phyloP scores from a whole-genome alignment of 192 early-diverging fungal genomes.

The Spinellus fusiger region DNA sequence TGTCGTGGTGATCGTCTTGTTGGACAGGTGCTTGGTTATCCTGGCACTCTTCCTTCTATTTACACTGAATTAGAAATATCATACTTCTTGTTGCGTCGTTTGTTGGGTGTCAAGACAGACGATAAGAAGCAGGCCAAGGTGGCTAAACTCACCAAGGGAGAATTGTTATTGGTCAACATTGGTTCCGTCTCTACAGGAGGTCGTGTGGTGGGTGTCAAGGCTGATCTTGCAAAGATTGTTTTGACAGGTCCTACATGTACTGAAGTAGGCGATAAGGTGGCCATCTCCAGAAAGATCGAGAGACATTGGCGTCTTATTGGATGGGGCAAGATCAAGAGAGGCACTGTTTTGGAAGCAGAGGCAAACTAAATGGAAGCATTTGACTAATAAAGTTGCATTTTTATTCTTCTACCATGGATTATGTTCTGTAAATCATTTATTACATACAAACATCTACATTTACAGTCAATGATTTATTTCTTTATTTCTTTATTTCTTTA shows the following conservation, averaged over 20 bases:
- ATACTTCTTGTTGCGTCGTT: constrained; percentile 92
- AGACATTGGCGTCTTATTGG: constrained; percentile 99
- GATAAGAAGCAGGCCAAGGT: constrained; percentile 98
- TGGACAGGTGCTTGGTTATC: constrained; percentile 89
- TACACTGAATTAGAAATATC: constrained; percentile 95
- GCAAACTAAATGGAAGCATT: constrained; percentile 20
- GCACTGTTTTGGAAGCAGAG: constrained; percentile 65
- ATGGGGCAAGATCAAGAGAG: constrained; percentile 95
- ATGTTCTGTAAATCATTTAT: neutral
- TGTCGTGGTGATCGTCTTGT: constrained; percentile 95
- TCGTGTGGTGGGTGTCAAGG: constrained; percentile 89
- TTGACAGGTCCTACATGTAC: constrained; percentile 91
- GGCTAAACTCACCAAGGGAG: constrained; percentile 85
- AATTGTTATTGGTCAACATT: constrained; percentile 95
- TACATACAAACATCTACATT: neutral
- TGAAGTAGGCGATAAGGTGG: constrained; percentile 93
- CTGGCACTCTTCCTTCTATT: constrained; percentile 88
- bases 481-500: too few species aligned
- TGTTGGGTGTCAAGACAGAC: constrained; percentile 95
- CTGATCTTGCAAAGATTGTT: constrained; percentile 89
- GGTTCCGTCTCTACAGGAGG: constrained; percentile 93
- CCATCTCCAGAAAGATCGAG: constrained; percentile 91
- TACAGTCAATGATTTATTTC: too few species aligned
- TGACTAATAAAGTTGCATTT: constrained; percentile 5
- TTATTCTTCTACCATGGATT: neutral